phyloP scores from a whole-genome alignment of 1,139 yeast genomes.

The Magnusiomyces clavatus region DNA sequence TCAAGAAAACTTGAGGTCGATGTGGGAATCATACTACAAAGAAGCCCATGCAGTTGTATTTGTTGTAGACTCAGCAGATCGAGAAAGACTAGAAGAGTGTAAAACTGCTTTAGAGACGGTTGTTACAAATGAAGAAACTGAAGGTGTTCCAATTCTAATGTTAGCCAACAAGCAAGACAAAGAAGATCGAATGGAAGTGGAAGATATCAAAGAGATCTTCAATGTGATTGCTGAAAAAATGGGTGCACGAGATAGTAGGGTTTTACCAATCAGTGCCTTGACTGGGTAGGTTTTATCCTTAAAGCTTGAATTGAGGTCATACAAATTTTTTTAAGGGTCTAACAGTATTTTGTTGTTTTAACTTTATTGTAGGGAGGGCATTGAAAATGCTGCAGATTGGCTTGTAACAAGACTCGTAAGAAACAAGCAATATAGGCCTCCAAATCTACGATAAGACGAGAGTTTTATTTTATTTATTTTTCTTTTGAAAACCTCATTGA shows the following conservation, averaged over 20 bases:
- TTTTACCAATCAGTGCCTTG: conserved; percentile 80
- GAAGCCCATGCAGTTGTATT: conserved; percentile 89
- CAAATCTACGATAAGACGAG: conserved; percentile 32
- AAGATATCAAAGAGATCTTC: conserved; percentile 72
- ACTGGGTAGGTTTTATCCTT: conserved; percentile 38
- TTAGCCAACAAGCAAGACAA: conserved; percentile 92
- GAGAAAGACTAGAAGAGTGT: conserved; percentile 77
- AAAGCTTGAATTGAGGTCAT: not conserved
- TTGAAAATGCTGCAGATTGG: conserved; percentile 86
- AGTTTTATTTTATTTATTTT: not conserved
- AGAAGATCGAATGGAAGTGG: conserved; percentile 72
- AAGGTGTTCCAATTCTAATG: conserved; percentile 85
- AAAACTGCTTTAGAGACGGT: conserved; percentile 47
- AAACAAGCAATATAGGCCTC: conserved; percentile 69
- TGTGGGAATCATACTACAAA: conserved; percentile 83
- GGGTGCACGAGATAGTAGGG: conserved; percentile 85
- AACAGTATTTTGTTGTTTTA: not conserved
- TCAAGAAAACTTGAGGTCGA: conserved; percentile 65
- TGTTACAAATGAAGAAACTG: conserved; percentile 48
- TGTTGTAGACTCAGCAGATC: conserved; percentile 85
- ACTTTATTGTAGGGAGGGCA: conserved; percentile 49
- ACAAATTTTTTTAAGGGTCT: not conserved
- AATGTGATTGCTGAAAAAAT: conserved; percentile 71
- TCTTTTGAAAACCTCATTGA: no score
- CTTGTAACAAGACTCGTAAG: conserved; percentile 65